Conservation (phyloP, 176 grass and related monocot genomes). For the Panicum miliaceum region DNA sequence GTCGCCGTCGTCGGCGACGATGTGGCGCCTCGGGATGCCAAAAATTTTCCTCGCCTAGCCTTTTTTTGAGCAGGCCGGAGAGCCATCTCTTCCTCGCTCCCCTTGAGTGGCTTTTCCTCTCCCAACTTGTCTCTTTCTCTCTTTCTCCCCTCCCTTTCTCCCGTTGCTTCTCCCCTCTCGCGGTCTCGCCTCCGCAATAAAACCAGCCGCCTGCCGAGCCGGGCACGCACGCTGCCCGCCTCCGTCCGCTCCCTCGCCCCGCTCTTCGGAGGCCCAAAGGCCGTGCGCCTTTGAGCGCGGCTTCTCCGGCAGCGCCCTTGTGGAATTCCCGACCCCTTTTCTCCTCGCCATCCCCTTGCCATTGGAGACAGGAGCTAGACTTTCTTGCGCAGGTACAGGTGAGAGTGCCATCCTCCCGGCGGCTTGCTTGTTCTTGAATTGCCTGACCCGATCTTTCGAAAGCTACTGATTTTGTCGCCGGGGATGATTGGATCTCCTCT, state of each 20-base stretch:
- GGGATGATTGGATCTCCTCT: background rate
- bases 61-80: background rate
- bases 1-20: constrained; percentile 3
- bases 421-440: background rate
- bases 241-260: background rate
- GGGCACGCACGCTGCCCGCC: background rate
- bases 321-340: background rate
- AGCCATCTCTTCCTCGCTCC: background rate
- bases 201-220: background rate
- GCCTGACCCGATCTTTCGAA: background rate
- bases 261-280: constrained; percentile 45
- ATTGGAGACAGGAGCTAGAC: constrained; percentile 18
- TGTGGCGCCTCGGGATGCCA: constrained; percentile 47
- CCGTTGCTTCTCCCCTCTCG: background rate
- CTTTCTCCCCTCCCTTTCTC: background rate
- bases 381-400: background rate
- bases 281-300: background rate
- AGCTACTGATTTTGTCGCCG: background rate
- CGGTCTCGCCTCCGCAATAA: constrained; percentile 33
- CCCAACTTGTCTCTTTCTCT: background rate
- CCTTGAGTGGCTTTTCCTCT: background rate
- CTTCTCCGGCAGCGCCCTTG: background rate
- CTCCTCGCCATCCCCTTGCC: background rate
- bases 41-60: constrained; percentile 48
- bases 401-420: background rate